Evolutionary conservation across 176 grass and related monocot genomes (phyloP).

Genomic region (Eremochloa ophiuroides): DNA sequence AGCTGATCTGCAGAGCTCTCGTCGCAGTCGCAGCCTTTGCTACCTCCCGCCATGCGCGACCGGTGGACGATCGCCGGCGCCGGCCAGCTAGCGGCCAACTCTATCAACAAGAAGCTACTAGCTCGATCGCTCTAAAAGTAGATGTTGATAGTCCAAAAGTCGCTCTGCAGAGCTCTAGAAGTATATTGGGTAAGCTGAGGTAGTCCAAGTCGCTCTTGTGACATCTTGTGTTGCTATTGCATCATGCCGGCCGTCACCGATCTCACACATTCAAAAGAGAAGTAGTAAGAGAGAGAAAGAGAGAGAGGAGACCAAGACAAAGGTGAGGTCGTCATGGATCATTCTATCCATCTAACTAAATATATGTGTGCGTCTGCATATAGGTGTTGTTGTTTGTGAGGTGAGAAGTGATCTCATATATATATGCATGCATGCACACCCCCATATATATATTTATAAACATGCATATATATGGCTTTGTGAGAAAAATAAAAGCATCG

Average conservation of each 20-base stretch:
- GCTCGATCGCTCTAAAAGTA: not conserved
- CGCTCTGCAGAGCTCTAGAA: too few species aligned
- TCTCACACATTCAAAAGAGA: not conserved
- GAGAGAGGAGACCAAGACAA: not conserved
- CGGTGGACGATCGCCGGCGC: not conserved
- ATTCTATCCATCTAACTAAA: slow-evolving; percentile 9
- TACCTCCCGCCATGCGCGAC: slow-evolving; percentile 3
- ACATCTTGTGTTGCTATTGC: not conserved
- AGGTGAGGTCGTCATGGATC: slow-evolving; percentile 27
- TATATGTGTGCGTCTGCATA: not conserved
- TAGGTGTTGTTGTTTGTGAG: not conserved
- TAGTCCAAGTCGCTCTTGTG: not conserved
- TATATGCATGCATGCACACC: not conserved
- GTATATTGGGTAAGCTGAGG: too few species aligned
- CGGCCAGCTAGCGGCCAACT: not conserved
- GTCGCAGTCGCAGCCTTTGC: not conserved
- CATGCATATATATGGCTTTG: not conserved
- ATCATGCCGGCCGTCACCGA: not conserved
- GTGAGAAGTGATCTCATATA: slow-evolving; percentile 18
- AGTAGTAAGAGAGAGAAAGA: not conserved
- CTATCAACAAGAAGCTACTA: not conserved
- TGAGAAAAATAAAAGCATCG: not conserved
- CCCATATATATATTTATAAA: not conserved
- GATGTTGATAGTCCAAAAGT: too few species aligned
- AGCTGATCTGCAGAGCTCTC: not conserved